Evolutionary conservation across 139 green algal species (phyloP), one percentile per base, ranked within the genome.

Genomic region (Raphidocelis subcapitata): DNA sequence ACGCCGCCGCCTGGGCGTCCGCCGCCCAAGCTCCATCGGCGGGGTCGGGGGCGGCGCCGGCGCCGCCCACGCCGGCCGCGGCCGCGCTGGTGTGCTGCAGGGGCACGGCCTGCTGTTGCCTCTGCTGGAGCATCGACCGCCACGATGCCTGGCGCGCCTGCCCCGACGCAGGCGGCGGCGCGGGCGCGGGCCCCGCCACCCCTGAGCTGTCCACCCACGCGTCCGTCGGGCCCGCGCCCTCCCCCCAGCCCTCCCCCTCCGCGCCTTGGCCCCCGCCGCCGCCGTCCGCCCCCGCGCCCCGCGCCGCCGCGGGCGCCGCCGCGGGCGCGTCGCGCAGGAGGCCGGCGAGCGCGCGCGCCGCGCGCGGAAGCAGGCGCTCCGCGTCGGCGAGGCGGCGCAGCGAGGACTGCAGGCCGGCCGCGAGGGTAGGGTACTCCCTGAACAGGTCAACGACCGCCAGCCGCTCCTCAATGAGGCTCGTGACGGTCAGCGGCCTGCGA

Each of bases 281-380:
- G 41, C 8, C 41, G 41, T 49, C 41, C 41, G 8, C 41, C 8
- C 41, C 41, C 8, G 8, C 41, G 41, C 41, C 41, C 8, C 41
- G 8, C 41, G n/a, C n/a, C n/a, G n/a, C n/a, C n/a, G n/a, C n/a
- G n/a, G n/a, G n/a, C n/a, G n/a, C n/a, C n/a, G n/a, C n/a, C n/a
- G n/a, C n/a, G n/a, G n/a, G n/a, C n/a, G 41, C 41, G 41, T 12
- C 8, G 8, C 29, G 37, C 65, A 65, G 68, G 62, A 81, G 29
- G 15, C n/a, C 36, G 5, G 55, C 37, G 23, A 80, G 65, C 0
- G 74, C 65, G n/a, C 49, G 37, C 26, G 75, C 75, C 0, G 75
- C 77, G 20, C 73, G 52, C 5, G 81, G 73, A 62, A 87, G 67
- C 37, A 87, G 75, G 37, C 69, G 61, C 57, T 87, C 82, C 33